Evolutionary conservation across 192 early-diverging fungal genomes (phyloP).

Genomic region (Rhizophagus sp.): DNA sequence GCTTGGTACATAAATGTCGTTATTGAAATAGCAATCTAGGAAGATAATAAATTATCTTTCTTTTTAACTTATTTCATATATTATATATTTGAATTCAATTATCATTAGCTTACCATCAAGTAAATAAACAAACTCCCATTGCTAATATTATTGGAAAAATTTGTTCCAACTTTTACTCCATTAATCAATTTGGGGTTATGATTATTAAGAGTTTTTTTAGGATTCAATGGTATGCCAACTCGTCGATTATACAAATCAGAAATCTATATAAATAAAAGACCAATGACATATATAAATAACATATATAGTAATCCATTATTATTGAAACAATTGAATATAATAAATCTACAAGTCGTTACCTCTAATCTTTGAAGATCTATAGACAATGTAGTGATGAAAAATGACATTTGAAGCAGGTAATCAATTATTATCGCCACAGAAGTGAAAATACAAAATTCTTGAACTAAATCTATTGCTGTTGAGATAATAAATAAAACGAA

Average conservation of each 20-base stretch:
- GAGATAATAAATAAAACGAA: slow-evolving; percentile 57
- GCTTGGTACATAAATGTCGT: background rate
- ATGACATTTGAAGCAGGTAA: slow-evolving; percentile 79
- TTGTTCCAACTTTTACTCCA: background rate
- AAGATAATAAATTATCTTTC: background rate
- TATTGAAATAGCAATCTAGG: background rate
- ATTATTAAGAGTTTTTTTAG: background rate
- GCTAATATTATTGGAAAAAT: background rate
- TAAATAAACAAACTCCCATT: background rate
- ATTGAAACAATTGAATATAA: slow-evolving; percentile 26
- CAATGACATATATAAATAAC: background rate
- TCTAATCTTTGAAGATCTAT: slow-evolving; percentile 82
- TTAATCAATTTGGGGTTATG: background rate
- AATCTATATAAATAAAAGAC: slow-evolving; percentile 2
- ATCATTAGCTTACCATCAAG: slow-evolving; percentile 4
- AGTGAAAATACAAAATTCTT: slow-evolving; percentile 77
- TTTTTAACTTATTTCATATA: background rate
- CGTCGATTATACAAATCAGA: slow-evolving; percentile 24
- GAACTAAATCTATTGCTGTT: slow-evolving; percentile 60
- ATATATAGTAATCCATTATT: background rate
- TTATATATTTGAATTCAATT: background rate
- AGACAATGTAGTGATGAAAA: slow-evolving; percentile 76
- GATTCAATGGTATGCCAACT: background rate
- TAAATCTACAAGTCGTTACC: slow-evolving; percentile 36
- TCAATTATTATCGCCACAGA: slow-evolving; percentile 70